Conservation (phyloP, 2,329 filamentous ascomycete genomes). For the Pseudopyrenochaeta lycopersici region DNA sequence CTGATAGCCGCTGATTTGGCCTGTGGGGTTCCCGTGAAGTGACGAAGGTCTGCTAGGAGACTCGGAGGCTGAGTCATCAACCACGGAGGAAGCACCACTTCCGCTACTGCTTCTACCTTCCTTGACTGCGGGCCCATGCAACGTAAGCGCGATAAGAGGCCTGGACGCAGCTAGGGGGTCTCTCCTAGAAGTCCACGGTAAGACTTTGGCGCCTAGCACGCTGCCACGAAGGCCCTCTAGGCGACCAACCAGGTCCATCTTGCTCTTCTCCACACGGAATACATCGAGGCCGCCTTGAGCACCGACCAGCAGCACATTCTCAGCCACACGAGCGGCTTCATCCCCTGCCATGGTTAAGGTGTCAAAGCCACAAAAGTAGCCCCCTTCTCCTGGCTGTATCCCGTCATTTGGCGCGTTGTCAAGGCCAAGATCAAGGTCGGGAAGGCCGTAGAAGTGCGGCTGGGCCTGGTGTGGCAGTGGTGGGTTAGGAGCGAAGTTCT, state of each 20-base stretch:
- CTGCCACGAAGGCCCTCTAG: constrained; percentile 81
- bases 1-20: constrained; percentile 72
- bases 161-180: constrained; percentile 65
- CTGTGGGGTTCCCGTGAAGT: constrained; percentile 31
- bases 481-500: constrained; percentile 62
- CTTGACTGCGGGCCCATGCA: constrained; percentile 78
- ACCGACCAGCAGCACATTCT: constrained; percentile 78
- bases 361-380: constrained; percentile 85
- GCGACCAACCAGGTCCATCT: constrained; percentile 73
- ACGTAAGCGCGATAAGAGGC: constrained; percentile 79
- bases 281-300: constrained; percentile 83
- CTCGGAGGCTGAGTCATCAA: constrained; percentile 48
- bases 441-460: constrained; percentile 78
- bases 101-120: constrained; percentile 49
- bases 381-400: constrained; percentile 71
- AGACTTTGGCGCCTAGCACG: constrained; percentile 82
- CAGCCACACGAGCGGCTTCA: constrained; percentile 54
- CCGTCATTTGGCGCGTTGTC: constrained; percentile 57
- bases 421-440: constrained; percentile 73
- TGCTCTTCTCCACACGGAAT: constrained; percentile 75
- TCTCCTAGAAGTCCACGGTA: constrained; percentile 71
- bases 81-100: constrained; percentile 46
- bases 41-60: constrained; percentile 48
- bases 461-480: constrained; percentile 79
- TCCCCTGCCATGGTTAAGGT: constrained; percentile 63